Conservation (phyloP, 2,329 filamentous ascomycete genomes). For the Aspergillus transmontanensis region DNA sequence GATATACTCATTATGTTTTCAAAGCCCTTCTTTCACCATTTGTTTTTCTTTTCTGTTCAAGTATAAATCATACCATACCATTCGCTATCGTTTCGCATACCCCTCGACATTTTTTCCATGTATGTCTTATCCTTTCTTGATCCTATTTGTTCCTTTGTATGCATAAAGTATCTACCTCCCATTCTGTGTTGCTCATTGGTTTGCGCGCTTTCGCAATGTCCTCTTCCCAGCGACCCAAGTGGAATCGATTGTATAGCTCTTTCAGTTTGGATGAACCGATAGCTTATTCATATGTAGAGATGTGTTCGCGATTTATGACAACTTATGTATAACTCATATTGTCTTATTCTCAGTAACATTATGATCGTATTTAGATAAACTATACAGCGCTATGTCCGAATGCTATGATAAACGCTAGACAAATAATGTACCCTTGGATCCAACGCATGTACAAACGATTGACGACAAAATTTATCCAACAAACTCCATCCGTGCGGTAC, state of each 20-base stretch:
- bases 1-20: constrained; percentile 2
- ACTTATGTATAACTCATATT: background rate
- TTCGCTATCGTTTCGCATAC: constrained; percentile 18
- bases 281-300: constrained; percentile 7
- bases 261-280: background rate
- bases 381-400: constrained; percentile 8
- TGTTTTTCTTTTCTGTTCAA: constrained; percentile 7
- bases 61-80: constrained; percentile 14
- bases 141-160: constrained; percentile 8
- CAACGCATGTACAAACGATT: constrained; percentile 1
- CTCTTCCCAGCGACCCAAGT: constrained; percentile 11
- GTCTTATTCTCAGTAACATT: background rate
- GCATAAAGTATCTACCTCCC: background rate
- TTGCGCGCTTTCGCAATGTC: background rate
- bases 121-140: constrained; percentile 9
- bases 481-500: background rate
- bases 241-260: constrained; percentile 15
- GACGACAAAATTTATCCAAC: constrained; percentile 5
- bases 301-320: constrained; percentile 1
- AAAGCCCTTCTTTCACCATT: background rate
- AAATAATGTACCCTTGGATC: background rate
- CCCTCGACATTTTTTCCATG: constrained; percentile 29
- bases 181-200: background rate
- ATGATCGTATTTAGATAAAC: constrained; percentile 10
- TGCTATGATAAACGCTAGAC: constrained; percentile 7